Evolutionary conservation across 2,329 filamentous ascomycete genomes (phyloP).

Genomic region (Aschersonia sp.): DNA sequence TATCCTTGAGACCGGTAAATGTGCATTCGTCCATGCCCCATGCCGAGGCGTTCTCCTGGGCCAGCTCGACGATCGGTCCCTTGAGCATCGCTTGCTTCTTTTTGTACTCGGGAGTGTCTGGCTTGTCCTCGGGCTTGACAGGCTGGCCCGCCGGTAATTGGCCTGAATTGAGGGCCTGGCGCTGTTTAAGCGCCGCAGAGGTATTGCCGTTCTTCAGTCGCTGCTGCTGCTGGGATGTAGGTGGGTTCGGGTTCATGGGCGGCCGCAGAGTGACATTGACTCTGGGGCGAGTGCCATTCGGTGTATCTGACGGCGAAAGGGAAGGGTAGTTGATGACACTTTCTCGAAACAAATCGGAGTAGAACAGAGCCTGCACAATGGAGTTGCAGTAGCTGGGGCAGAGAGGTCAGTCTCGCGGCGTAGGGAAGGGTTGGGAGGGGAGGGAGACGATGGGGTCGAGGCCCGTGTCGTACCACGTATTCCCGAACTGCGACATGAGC

Average conservation of each 20-base stretch:
- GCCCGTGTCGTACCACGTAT: constrained; percentile 63
- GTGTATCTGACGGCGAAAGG: constrained; percentile 52
- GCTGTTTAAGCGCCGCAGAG: constrained; percentile 41
- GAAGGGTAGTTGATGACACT: constrained; percentile 84
- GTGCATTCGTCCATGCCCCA: constrained; percentile 93
- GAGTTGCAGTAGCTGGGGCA: constrained; percentile 83
- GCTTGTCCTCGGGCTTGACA: constrained; percentile 74
- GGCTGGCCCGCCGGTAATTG: constrained; percentile 39
- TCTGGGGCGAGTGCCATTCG: constrained; percentile 42
- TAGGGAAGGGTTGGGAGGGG: neutral
- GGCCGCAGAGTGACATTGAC: constrained; percentile 48
- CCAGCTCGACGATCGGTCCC: constrained; percentile 75
- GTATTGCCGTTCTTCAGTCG: constrained; percentile 39
- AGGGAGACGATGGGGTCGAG: neutral
- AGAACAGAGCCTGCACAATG: constrained; percentile 92
- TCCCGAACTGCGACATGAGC: constrained; percentile 60
- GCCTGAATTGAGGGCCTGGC: constrained; percentile 37
- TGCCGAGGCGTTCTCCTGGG: constrained; percentile 60
- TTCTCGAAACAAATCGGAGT: constrained; percentile 86
- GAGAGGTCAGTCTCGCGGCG: neutral
- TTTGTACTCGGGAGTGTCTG: constrained; percentile 91
- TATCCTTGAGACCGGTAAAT: constrained; percentile 89
- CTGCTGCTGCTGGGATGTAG: constrained; percentile 16
- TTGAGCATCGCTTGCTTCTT: constrained; percentile 88
- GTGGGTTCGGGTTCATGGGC: constrained; percentile 33